phyloP scores from a whole-genome alignment of 139 green algal genomes.

The Chlorella sp. region DNA sequence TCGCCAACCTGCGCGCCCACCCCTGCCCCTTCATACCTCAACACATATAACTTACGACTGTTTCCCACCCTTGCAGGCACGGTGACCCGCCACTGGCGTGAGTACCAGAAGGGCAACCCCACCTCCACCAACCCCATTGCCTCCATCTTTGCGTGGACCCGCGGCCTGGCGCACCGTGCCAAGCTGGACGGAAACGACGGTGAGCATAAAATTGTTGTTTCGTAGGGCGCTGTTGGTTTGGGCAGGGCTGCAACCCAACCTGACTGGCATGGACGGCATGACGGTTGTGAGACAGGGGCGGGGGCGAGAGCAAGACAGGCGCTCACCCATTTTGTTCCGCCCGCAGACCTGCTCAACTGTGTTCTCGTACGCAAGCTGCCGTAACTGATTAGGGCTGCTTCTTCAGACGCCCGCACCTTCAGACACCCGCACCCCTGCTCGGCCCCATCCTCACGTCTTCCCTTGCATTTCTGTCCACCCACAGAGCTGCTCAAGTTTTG shows the following conservation, averaged over 20 bases:
- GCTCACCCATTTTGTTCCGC: no score
- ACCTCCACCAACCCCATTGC: slow-evolving; percentile 97
- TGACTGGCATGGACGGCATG: no score
- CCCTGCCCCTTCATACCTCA: no score
- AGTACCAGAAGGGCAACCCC: slow-evolving; percentile 95
- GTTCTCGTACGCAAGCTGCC: no score
- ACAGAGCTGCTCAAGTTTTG: slow-evolving; percentile 76
- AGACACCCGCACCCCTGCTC: no score
- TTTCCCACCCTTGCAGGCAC: slow-evolving; percentile 10
- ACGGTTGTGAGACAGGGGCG: no score
- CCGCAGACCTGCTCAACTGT: no score
- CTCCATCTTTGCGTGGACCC: slow-evolving; percentile 97
- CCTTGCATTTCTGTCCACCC: background rate
- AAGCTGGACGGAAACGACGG: slow-evolving; percentile 92
- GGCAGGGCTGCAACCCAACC: background rate
- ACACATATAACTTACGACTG: no score
- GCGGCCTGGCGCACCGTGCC: slow-evolving; percentile 88
- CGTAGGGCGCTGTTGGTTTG: background rate
- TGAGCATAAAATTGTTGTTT: background rate
- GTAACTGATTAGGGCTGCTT: no score
- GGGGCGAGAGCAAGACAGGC: background rate
- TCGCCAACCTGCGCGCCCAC: background rate
- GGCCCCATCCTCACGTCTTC: no score
- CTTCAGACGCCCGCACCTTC: no score
- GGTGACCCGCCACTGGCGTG: slow-evolving; percentile 95